Evolutionary conservation across 805 yeast species (phyloP), one percentile per base, ranked within the genome.

Genomic region (Cyberlindnera mycetangii): DNA sequence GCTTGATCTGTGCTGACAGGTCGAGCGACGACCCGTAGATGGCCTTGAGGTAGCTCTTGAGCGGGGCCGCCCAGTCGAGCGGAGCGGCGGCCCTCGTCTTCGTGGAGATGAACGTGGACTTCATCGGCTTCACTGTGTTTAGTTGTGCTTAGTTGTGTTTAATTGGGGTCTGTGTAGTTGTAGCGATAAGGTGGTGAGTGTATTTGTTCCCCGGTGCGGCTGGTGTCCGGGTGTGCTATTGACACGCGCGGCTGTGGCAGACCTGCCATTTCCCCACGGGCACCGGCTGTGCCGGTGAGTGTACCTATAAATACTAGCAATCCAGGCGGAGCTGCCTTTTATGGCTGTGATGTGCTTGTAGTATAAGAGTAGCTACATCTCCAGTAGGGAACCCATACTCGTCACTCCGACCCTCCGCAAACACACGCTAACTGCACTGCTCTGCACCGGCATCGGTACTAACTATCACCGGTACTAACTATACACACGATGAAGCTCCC

Each of bases 11-110:
- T n/a, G 70, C 71, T 16, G 73, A 65, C 57, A 79, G 83, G 25
- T 77, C 85, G 8, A 71, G 64, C 30, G 75, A 71, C 14, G 71
- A 64, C 11, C 95, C 95, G 58, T 87, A 88, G 0, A 81, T 65
- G 7, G 78, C 68, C 15, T 73, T 61, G 32, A 88, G 70, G 48
- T 83, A 86, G 7, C 69, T 59, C 50, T 72, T 74, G 50, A 88
- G 64, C 0, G 89, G 83, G 15, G 71, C 64, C 0, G 65, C 50
- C 95, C 95, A 88, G 59, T 82, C 85, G 48, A 79, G 65, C 14
- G 72, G 79, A 24, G 74, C 78, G 0, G 89, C 76, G 24, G 62
- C 59, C 53, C 74, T 71, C 17, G 64, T 52, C 30, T 52, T 46
- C 2, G 61, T 49, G 18, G 54, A 42, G 25, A 59, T 55, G 47